Conservation (phyloP, 805 yeast species). For the Candida namnaoensis region DNA sequence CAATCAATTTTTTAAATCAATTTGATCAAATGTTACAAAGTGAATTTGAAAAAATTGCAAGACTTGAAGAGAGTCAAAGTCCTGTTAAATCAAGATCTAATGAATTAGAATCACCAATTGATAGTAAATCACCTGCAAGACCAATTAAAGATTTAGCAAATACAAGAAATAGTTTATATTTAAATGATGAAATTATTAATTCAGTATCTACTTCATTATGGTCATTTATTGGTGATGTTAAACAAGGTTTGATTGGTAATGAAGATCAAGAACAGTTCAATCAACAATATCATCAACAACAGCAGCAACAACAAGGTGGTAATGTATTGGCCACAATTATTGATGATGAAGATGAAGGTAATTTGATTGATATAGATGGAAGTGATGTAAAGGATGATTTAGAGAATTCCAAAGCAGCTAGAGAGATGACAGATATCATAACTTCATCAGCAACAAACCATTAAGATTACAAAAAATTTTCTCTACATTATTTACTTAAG, state of each 20-base stretch:
- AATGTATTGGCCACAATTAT: too few relatives aligned
- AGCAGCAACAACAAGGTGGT: too few relatives aligned
- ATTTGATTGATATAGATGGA: not conserved
- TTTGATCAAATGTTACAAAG: constrained; percentile 58
- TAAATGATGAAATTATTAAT: constrained; percentile 21
- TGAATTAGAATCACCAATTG: not conserved
- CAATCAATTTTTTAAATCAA: constrained; percentile 54
- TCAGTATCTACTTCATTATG: constrained; percentile 33
- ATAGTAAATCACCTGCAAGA: not conserved
- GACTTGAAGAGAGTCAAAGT: constrained; percentile 20
- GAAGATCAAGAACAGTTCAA: constrained; percentile 15
- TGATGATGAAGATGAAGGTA: not conserved
- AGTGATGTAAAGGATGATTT: too few relatives aligned
- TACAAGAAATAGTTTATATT: constrained; percentile 4
- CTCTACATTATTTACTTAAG: too few relatives aligned
- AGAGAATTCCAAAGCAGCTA: too few relatives aligned
- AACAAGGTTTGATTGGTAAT: constrained; percentile 28
- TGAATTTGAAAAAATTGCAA: constrained; percentile 49
- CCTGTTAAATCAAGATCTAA: not conserved
- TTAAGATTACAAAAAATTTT: too few relatives aligned
- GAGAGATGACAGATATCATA: not conserved
- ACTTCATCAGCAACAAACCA: not conserved
- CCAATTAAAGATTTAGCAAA: constrained; percentile 15
- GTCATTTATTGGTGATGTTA: constrained; percentile 44
- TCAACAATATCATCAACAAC: not conserved